These are phyloP conservation scores for Stygiomarasmius scandens DNA, from an alignment of 1,284 basidiomycete genomes.

Conservation along the genomic window DNA sequence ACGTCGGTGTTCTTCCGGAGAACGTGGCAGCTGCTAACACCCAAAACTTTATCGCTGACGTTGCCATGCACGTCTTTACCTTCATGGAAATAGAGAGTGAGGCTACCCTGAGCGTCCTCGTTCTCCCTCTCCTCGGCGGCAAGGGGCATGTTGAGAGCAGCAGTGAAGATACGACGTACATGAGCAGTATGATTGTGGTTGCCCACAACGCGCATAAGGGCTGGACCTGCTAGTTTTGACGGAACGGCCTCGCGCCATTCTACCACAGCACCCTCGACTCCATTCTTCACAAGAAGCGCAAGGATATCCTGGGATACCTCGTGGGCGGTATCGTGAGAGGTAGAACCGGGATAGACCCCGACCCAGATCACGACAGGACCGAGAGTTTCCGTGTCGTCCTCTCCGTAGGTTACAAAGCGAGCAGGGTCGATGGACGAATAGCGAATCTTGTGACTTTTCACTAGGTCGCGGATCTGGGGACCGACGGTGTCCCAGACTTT, in stretches of 20 bases:
- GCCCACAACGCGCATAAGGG: constrained; percentile 25
- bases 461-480: constrained; percentile 36
- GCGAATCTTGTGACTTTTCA: constrained; percentile 31
- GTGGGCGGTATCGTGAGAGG: constrained; percentile 34
- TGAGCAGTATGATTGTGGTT: constrained; percentile 12
- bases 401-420: constrained; percentile 42
- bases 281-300: constrained; percentile 32
- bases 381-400: constrained; percentile 32
- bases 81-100: constrained; percentile 38
- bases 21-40: too few relatives aligned
- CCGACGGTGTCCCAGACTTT: constrained; percentile 41
- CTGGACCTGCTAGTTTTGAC: constrained; percentile 26
- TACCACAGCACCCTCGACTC: constrained; percentile 37
- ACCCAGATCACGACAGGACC: constrained; percentile 47
- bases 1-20: constrained; percentile 29
- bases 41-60: constrained; percentile 35
- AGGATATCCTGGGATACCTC: constrained; percentile 41
- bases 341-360: constrained; percentile 36
- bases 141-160: constrained; percentile 18
- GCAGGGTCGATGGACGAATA: constrained; percentile 36
- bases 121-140: constrained; percentile 15
- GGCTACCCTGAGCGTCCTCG: constrained; percentile 17
- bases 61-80: constrained; percentile 33
- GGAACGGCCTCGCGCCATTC: constrained; percentile 41
- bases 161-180: constrained; percentile 17